A percentile compares a stretch with the other conserved stretches of the same genome.
Conservation (phyloP, 1,284 basidiomycete genomes). For the Cystobasidiaceae sp. region DNA sequence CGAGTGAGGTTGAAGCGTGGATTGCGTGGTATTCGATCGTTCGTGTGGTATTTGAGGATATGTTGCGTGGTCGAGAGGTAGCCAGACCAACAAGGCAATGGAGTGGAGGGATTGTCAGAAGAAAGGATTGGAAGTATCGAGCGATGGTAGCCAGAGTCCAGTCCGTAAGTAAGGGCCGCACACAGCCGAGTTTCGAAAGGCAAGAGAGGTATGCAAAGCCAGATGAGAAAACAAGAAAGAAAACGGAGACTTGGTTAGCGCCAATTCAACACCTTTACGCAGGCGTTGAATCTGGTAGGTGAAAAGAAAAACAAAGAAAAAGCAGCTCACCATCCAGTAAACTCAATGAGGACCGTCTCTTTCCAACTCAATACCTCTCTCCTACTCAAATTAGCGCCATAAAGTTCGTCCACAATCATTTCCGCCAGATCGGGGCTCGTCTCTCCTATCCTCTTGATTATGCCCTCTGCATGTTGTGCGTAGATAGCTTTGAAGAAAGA, state of each 20-base stretch:
- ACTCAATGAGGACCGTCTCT: slow-evolving; percentile 25
- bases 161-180: background rate
- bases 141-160: background rate
- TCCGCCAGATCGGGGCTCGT: slow-evolving; percentile 28
- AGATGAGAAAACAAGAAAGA: too few relatives aligned
- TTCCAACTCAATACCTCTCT: slow-evolving; percentile 29
- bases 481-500: slow-evolving; percentile 30
- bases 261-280: too few relatives aligned
- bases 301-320: background rate
- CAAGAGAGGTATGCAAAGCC: too few relatives aligned
- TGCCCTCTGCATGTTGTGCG: slow-evolving; percentile 23
- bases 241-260: too few relatives aligned
- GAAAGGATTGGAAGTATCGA: background rate
- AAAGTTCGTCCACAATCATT: slow-evolving; percentile 30
- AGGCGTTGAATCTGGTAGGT: too few relatives aligned
- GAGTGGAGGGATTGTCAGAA: too few relatives aligned
- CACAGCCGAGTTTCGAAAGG: background rate
- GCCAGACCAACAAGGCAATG: too few relatives aligned
- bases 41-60: too few relatives aligned
- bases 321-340: slow-evolving; percentile 23
- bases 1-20: too few relatives aligned
- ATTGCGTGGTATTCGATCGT: too few relatives aligned
- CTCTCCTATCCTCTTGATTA: slow-evolving; percentile 21
- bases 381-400: slow-evolving; percentile 20
- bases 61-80: too few relatives aligned